phyloP scores from a whole-genome alignment of 768 basidiomycete species.

The Rhodotorula diobovata region DNA sequence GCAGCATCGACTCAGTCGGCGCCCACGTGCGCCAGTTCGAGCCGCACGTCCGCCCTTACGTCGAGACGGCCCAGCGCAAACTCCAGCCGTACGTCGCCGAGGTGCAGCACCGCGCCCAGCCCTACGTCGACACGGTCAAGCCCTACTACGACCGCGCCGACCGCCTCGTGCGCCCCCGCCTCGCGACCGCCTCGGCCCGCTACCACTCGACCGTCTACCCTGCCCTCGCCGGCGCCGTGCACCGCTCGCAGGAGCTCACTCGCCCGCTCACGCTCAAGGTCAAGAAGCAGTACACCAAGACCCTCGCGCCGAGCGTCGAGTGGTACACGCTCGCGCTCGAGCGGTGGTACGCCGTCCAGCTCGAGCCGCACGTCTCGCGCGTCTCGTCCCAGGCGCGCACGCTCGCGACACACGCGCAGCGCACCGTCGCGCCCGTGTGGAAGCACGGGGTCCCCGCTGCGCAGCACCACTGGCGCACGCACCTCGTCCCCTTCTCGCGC shows the following conservation, averaged over 20 bases:
- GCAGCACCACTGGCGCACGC: slow-evolving; percentile 24
- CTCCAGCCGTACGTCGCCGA: slow-evolving; percentile 26
- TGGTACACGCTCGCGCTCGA: slow-evolving; percentile 20
- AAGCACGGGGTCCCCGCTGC: slow-evolving; percentile 27
- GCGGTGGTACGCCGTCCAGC: slow-evolving; percentile 22
- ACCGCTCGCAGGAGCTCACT: slow-evolving; percentile 5
- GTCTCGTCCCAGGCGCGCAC: too few species aligned
- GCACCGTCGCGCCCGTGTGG: slow-evolving; percentile 18
- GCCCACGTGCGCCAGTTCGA: slow-evolving; percentile 8
- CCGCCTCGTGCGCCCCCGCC: slow-evolving; percentile 10
- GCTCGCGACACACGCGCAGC: slow-evolving; percentile 3
- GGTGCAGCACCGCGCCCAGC: neutral
- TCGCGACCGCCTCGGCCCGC: neutral
- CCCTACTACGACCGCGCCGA: slow-evolving; percentile 22
- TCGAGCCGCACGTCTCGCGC: slow-evolving; percentile 27
- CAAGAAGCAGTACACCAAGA: slow-evolving; percentile 19
- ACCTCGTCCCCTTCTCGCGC: slow-evolving; percentile 33
- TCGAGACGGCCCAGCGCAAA: slow-evolving; percentile 5
- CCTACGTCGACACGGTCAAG: slow-evolving; percentile 17
- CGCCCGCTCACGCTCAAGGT: slow-evolving; percentile 10
- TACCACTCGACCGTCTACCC: slow-evolving; percentile 16
- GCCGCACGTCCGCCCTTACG: slow-evolving; percentile 27
- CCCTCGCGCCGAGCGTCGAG: slow-evolving; percentile 34
- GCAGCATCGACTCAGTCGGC: slow-evolving; percentile 13
- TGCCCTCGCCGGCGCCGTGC: slow-evolving; percentile 2